Percentiles rank a stretch among this genome's conserved stretches.
phyloP scores from a whole-genome alignment of 768 basidiomycete species.

The Xerocomus potaroensis region DNA sequence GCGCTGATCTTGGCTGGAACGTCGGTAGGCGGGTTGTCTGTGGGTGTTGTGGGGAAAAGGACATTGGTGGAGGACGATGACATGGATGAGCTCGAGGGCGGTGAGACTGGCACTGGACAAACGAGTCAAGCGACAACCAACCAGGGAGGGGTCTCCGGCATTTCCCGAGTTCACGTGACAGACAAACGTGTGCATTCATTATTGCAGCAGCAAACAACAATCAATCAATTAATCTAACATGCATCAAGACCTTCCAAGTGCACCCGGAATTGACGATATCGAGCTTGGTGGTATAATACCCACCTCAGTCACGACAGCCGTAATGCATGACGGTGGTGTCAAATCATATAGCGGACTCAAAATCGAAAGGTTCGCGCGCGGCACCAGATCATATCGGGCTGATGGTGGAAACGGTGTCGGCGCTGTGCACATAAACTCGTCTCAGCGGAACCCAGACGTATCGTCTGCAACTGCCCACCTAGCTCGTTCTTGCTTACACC shows the following conservation, averaged over 20 bases:
- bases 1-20: constrained; percentile 79
- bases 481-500: constrained; percentile 95
- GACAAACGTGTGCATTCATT: constrained; percentile 17
- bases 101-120: constrained; percentile 4
- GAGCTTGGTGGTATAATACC: constrained; percentile 92
- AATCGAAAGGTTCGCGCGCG: constrained; percentile 58
- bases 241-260: constrained; percentile 38
- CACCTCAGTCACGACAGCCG: constrained; percentile 95
- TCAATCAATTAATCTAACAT: constrained; percentile 4
- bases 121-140: constrained; percentile 3
- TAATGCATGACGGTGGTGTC: constrained; percentile 87
- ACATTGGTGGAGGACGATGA: constrained; percentile 2
- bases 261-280: constrained; percentile 77
- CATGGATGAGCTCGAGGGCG: constrained; percentile 1
- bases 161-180: constrained; percentile 16
- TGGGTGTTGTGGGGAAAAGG: constrained; percentile 4
- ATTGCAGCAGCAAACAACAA: background rate
- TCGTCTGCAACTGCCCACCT: constrained; percentile 44
- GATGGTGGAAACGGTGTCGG: constrained; percentile 25
- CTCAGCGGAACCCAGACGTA: constrained; percentile 1
- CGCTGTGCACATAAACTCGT: constrained; percentile 13
- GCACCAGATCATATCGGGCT: constrained; percentile 23
- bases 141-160: constrained; percentile 9
- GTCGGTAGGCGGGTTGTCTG: constrained; percentile 11
- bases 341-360: constrained; percentile 91